Base-by-base conservation (phyloP, 805 yeast genomes). In the Teunomyces cretensis region DNA sequence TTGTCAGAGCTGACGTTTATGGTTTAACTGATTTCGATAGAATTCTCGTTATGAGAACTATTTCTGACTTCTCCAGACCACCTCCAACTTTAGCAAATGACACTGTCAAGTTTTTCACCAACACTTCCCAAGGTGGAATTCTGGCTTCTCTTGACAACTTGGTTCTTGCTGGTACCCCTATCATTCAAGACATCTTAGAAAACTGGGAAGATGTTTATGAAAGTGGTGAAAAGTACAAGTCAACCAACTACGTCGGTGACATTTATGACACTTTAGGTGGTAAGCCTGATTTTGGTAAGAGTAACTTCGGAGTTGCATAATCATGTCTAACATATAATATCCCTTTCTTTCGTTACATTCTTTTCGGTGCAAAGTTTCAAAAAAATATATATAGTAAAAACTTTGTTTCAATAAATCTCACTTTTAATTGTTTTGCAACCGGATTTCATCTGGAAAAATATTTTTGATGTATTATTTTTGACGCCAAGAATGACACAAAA, bases 211-310 rank as follows among this genome's bases (percentile, higher is more conserved):
- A 49, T 4, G 57, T 63, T n/a, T 68, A 70, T 52, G 58, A 48
- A 41, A 41, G 47, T 2, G 68, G 68, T 27, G 62, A 65, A 39
- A 50, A 64, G 11, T 75, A 65, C 53, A 57, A 59, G 39, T 68
- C 85, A 12, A 62, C 62, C 15, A 80, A 80, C 67, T 82, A 81
- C 60, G 68, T 81, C 43, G 88, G 88, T 51, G 87, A 82, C 56
- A 69, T 78, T 46, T 76, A 72, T 48, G 82, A 79, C 41, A 71
- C 84, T 35, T 69, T 82, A 42, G 85, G 73, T 33, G 73, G 74
- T 7, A 63, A 54, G 12, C 70, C 70, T 38, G 66, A 70, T 52
- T 69, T 70, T 39, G 76, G 76, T 12, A 62, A 61, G 56, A 2
- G 52, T 0, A 31, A 44, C 28, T 64, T 64, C 41, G 56, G 42